Evolutionary conservation across 2,329 filamentous ascomycete genomes (phyloP), one percentile per base, ranked within the genome.

Genomic region (Xylariaceae sp.): DNA sequence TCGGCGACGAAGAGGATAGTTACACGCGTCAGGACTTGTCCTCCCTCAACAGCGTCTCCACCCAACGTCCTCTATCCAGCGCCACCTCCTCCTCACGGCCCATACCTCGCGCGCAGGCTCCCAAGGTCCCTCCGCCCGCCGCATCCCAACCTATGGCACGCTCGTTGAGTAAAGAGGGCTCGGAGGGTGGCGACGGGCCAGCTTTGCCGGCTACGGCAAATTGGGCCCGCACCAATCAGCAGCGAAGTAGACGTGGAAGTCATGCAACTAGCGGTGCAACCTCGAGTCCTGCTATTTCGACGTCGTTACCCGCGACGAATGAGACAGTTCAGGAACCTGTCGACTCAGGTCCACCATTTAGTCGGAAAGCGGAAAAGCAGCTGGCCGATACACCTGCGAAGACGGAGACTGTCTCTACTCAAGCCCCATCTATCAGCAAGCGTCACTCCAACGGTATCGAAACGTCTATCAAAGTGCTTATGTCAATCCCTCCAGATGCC

Each of bases 1-100:
- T 94, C 36, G 95, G 94, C n/a, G 94, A 99, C 64, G 94, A 96
- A 61, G 92, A 94, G 58, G 92, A 97, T 64, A 96, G 90, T 70
- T 97, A 96, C 66, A 95, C 90, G 9, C 82, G 94, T 42, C 90
- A 96, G 66, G 92, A 96, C 68, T 72, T 97, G 35, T 97, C 92
- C 1, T 95, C 91, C 15, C 89, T 96, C 77, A 97, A 96, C 62
- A 92, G 89, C 52, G 85, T 90, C 49, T 88, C 86, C 54, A 90
- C 87, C 1, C 90, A 90, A 61, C 81, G 86, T 33, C 83, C 85
- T 1, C 72, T 87, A 44, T 72, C 75, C 4, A 71, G 70, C 45
- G 72, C 75, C 38, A 76, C 71, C 30, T 71, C 76, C 11, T 79
- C 81, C 6, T 75, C 76, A 12, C 76, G 79, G 15, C 72, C 77